Evolutionary conservation across 306 rosid genomes (phyloP), one percentile per base, ranked within the genome.

Genomic region (Ziziphus jujuba): DNA sequence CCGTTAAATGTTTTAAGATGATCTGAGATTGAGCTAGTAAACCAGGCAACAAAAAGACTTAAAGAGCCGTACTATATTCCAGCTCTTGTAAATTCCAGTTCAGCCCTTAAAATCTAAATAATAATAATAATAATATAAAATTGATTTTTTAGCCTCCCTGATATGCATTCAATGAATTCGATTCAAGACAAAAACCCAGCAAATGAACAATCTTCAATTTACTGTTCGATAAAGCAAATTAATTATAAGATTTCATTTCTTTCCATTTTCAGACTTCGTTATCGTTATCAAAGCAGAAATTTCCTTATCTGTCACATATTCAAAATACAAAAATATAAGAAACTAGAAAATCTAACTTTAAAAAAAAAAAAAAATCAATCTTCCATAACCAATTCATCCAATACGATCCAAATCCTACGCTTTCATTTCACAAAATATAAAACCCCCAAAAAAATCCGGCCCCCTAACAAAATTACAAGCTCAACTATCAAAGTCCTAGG

Each of bases 391-490:
- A 65, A 75, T 50, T 13, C 53, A 43, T 22, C 54, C n/a, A n/a
- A 5, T 20, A 43, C 15, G 61, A 63, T 72, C 67, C 60, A 9
- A 78, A 71, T 66, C 80, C 83, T 61, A 71, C 38, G 0, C n/a
- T n/a, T n/a, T 44, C 19, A 52, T 55, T 20, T 23, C 3, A 47
- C 21, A 22, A 38, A 63, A 1, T 3, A 61, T 4, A 28, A 28
- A 68, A 71, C 2, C 24, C 45, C 49, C 25, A 4, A 2, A 56
- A 60, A n/a, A n/a, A n/a, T n/a, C n/a, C n/a, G n/a, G 57, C 17
- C 28, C 23, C 19, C 45, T 28, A 56, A 22, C 4, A 10, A 10
- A 65, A 57, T 52, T 55, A 33, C 52, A 47, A 33, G 63, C 23
- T 40, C 72, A 61, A 63, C 9, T 33, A 48, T 51, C 70, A 57